These are phyloP conservation scores for Wickerhamomyces pijperi DNA, from an alignment of 805 yeast genomes.

Conservation along the genomic window DNA sequence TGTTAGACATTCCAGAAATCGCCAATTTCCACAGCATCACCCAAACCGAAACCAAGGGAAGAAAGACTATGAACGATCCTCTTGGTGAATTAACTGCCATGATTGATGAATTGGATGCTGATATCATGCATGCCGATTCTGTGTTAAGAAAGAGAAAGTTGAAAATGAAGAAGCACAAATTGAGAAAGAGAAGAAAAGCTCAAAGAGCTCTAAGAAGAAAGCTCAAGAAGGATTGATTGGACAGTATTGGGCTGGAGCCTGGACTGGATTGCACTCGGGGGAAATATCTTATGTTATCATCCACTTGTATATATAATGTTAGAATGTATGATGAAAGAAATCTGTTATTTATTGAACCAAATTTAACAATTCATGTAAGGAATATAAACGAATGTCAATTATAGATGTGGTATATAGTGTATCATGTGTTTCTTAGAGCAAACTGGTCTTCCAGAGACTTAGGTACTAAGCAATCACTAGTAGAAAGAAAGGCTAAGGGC, in stretches of 20 bases:
- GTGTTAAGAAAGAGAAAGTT: slow-evolving; percentile 78
- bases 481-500: slow-evolving; percentile 21
- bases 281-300: too few relatives aligned
- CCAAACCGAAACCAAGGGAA: background rate
- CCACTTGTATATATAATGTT: too few relatives aligned
- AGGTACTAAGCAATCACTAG: too few relatives aligned
- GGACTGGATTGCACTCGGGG: too few relatives aligned
- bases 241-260: too few relatives aligned
- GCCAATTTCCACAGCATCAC: background rate
- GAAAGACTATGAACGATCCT: background rate
- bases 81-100: background rate
- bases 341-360: too few relatives aligned
- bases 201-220: slow-evolving; percentile 76
- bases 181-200: slow-evolving; percentile 92
- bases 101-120: slow-evolving; percentile 1
- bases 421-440: too few relatives aligned
- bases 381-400: too few relatives aligned
- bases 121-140: slow-evolving; percentile 35
- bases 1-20: background rate
- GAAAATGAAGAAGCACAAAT: slow-evolving; percentile 96
- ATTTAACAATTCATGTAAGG: too few relatives aligned
- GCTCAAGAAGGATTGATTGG: slow-evolving; percentile 21
- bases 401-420: too few relatives aligned
- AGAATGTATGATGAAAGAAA: background rate
- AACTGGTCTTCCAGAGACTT: background rate